A percentile compares a stretch with the other conserved stretches of the same genome.
phyloP scores from a whole-genome alignment of 352 stramenopile genomes.

The Peronospora tabacina region DNA sequence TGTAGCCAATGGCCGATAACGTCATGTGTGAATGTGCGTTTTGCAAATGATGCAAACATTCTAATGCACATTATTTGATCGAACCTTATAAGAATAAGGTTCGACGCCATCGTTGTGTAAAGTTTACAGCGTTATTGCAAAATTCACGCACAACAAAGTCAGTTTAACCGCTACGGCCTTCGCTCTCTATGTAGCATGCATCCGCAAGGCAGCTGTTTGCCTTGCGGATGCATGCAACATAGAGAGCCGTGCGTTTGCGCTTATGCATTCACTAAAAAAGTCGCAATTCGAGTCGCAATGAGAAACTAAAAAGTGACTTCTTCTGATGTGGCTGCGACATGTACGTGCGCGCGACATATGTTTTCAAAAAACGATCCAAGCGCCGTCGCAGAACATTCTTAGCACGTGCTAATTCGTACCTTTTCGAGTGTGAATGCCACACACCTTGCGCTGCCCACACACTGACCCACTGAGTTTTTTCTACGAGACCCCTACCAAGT shows the following conservation, averaged over 20 bases:
- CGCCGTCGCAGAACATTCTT: conserved; percentile 14
- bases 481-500: background rate
- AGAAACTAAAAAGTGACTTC: conserved; percentile 6
- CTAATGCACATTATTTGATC: too few species aligned
- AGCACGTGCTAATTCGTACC: conserved; percentile 4
- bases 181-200: too few species aligned
- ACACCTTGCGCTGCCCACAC: background rate
- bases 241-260: too few species aligned
- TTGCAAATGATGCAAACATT: background rate
- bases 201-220: too few species aligned
- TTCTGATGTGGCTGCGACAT: conserved; percentile 21
- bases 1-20: background rate
- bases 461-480: background rate
- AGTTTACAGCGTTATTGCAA: too few species aligned
- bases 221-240: too few species aligned
- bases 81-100: too few species aligned
- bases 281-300: too few species aligned
- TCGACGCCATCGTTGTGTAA: too few species aligned
- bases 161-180: too few species aligned
- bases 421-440: conserved; percentile 11
- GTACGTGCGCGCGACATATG: background rate
- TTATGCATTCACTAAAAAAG: too few species aligned
- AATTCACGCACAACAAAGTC: too few species aligned
- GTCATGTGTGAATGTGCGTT: background rate
- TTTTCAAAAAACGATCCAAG: background rate